These are phyloP conservation scores for Erysiphe pulchra DNA, from an alignment of 2,329 filamentous ascomycete species.

Conservation along the genomic window DNA sequence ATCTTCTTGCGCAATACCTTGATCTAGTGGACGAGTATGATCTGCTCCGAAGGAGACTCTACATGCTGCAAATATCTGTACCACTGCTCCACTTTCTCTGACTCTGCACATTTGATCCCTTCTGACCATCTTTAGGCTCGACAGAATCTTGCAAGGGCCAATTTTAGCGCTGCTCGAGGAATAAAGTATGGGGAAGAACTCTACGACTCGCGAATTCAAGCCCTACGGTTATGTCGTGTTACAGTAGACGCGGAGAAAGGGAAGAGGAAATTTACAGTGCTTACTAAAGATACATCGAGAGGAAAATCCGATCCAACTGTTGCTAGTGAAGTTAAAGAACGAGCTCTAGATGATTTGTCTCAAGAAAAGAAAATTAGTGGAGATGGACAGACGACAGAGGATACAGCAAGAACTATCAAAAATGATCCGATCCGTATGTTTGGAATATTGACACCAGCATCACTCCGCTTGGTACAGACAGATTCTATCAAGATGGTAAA, in stretches of 20 bases:
- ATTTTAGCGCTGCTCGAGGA: conserved; percentile 40
- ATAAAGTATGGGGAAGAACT: conserved; percentile 40
- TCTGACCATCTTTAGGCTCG: conserved; percentile 5
- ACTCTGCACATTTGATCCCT: background rate
- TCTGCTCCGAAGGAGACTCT: conserved; percentile 26
- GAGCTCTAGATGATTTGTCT: background rate
- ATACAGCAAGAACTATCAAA: background rate
- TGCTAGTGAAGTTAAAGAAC: background rate
- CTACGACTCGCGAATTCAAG: conserved; percentile 52
- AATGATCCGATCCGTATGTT: conserved; percentile 31
- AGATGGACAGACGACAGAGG: background rate
- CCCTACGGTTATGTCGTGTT: conserved; percentile 20
- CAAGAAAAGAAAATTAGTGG: background rate
- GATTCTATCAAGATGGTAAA: conserved; percentile 28
- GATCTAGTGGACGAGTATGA: conserved; percentile 40
- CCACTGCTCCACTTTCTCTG: background rate
- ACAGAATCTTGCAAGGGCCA: conserved; percentile 36
- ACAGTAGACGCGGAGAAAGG: conserved; percentile 5
- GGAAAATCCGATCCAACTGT: no score
- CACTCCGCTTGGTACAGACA: conserved; percentile 28
- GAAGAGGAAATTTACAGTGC: conserved; percentile 1
- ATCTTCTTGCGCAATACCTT: conserved; percentile 39
- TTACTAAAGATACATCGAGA: conserved; percentile 25
- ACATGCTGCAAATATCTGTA: conserved; percentile 26
- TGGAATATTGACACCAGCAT: conserved; percentile 23